Conservation (phyloP, 1,139 yeast species). For the Candida dubliniensis region DNA sequence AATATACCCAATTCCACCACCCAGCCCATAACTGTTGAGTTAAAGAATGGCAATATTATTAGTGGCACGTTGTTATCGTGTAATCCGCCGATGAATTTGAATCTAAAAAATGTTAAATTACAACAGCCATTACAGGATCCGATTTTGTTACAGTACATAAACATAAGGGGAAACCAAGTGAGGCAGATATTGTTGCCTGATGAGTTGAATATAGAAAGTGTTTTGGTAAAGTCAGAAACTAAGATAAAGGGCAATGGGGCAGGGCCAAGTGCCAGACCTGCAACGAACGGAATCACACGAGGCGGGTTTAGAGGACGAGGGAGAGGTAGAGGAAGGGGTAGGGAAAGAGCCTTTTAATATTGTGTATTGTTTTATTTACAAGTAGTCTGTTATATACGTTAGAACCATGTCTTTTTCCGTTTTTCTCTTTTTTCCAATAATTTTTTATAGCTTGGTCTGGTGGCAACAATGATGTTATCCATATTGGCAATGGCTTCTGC, state of each 20-base stretch:
- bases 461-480: slow-evolving; percentile 68
- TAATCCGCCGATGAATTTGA: slow-evolving; percentile 90
- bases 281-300: slow-evolving; percentile 17
- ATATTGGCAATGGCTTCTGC: slow-evolving; percentile 67
- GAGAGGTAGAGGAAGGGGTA: slow-evolving; percentile 2
- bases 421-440: slow-evolving; percentile 54
- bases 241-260: slow-evolving; percentile 44
- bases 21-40: slow-evolving; percentile 88
- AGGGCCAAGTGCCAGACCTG: slow-evolving; percentile 33
- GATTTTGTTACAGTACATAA: slow-evolving; percentile 71
- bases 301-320: slow-evolving; percentile 22
- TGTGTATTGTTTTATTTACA: background rate
- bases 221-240: slow-evolving; percentile 51
- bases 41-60: slow-evolving; percentile 72
- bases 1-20: slow-evolving; percentile 64
- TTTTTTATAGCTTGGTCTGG: slow-evolving; percentile 62
- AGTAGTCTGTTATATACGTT: background rate
- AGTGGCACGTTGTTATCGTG: slow-evolving; percentile 66
- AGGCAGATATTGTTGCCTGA: slow-evolving; percentile 87
- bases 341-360: slow-evolving; percentile 1
- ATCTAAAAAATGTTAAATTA: slow-evolving; percentile 78
- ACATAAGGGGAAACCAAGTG: slow-evolving; percentile 86
- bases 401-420: slow-evolving; percentile 32
- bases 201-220: slow-evolving; percentile 75
- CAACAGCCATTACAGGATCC: slow-evolving; percentile 74